Evolutionary conservation across 495 filamentous ascomycete species (phyloP).

Genomic region (Penicillium malachiteum): DNA sequence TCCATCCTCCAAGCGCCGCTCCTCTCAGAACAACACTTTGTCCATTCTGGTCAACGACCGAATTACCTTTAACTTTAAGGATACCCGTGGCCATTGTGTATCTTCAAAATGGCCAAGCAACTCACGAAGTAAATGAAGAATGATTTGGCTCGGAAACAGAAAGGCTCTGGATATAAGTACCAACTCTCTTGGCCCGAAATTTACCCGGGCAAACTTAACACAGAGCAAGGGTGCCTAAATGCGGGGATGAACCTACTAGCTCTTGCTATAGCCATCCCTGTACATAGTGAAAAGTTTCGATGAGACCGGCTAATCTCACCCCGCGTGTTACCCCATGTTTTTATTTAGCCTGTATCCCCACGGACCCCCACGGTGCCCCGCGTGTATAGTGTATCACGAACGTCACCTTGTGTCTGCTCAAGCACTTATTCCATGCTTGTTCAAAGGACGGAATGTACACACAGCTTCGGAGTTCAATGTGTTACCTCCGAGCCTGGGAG

Average conservation of each 20-base stretch:
- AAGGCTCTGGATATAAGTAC: constrained; percentile 3
- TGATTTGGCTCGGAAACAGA: neutral
- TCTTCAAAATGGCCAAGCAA: neutral
- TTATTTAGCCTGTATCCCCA: constrained; percentile 14
- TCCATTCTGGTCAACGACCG: constrained; percentile 48
- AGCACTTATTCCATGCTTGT: too few species aligned
- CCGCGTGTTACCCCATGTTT: neutral
- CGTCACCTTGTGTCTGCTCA: too few species aligned
- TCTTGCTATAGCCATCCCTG: neutral
- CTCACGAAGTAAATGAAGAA: neutral
- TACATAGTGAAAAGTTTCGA: neutral
- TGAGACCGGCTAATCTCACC: constrained; percentile 11
- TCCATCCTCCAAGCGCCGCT: constrained; percentile 49
- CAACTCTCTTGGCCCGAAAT: neutral
- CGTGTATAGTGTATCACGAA: too few species aligned
- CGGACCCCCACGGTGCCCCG: too few species aligned
- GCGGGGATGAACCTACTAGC: neutral
- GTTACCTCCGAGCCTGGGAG: too few species aligned
- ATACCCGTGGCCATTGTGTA: constrained; percentile 31
- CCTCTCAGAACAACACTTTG: constrained; percentile 49
- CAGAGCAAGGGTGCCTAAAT: neutral
- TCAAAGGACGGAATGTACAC: too few species aligned
- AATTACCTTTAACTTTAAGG: constrained; percentile 44
- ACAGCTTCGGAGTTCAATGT: too few species aligned
- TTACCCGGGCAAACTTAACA: neutral